Evolutionary conservation across 2,329 filamentous ascomycete species (phyloP).

Genomic region (Hortaea werneckii): DNA sequence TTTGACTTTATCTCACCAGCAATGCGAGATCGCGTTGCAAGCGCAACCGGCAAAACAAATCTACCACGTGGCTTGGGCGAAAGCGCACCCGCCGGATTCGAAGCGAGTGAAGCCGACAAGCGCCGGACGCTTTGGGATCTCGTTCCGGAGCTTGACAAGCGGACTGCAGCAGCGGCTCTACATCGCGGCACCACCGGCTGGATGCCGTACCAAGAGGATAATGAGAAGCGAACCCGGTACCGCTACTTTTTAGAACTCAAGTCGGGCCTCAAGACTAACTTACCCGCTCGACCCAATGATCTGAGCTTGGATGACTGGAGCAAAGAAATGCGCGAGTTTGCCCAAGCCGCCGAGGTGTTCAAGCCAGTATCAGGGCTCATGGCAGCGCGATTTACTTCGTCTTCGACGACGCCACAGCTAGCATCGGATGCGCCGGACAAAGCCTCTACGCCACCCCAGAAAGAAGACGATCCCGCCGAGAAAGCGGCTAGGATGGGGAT

Average conservation of each 20-base stretch:
- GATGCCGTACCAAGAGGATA: constrained; percentile 77
- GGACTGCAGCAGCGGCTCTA: constrained; percentile 36
- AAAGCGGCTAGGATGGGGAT: constrained; percentile 82
- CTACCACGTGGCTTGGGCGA: constrained; percentile 72
- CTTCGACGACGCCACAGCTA: constrained; percentile 32
- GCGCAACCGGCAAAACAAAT: constrained; percentile 62
- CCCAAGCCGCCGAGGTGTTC: constrained; percentile 66
- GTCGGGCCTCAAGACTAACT: constrained; percentile 49
- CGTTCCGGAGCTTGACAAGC: constrained; percentile 34
- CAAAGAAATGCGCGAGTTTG: constrained; percentile 70
- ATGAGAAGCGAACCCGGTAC: constrained; percentile 70
- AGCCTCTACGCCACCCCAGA: constrained; percentile 28
- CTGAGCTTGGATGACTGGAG: constrained; percentile 62
- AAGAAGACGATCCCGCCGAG: constrained; percentile 65
- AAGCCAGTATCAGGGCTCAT: constrained; percentile 86
- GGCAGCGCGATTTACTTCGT: constrained; percentile 83
- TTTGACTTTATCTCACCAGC: constrained; percentile 83
- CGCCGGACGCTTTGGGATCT: constrained; percentile 43
- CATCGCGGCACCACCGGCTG: constrained; percentile 49
- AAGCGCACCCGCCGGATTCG: constrained; percentile 53
- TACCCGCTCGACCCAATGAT: constrained; percentile 46
- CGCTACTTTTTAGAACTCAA: constrained; percentile 68
- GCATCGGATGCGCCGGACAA: constrained; percentile 22
- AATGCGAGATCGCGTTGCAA: constrained; percentile 64
- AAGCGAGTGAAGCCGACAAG: constrained; percentile 53